These are phyloP conservation scores for Cyberlindnera samutprakarnensis DNA, from an alignment of 805 yeast genomes.

Conservation along the genomic window DNA sequence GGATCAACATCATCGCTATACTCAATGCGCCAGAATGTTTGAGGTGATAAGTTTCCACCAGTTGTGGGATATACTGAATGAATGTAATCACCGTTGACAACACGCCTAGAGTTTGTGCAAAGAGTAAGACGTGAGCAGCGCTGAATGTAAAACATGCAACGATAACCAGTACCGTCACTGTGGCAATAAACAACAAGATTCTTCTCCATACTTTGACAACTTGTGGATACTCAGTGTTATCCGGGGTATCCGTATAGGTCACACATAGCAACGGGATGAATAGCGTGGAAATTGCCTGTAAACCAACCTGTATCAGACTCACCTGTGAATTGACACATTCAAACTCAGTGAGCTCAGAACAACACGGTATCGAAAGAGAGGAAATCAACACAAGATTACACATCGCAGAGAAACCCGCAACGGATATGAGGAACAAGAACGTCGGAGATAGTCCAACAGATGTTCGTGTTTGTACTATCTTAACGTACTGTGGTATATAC, in stretches of 20 bases:
- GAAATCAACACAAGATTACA: slow-evolving; percentile 60
- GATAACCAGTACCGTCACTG: slow-evolving; percentile 28
- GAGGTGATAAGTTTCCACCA: slow-evolving; percentile 56
- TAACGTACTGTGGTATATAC: slow-evolving; percentile 68
- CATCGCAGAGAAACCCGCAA: slow-evolving; percentile 61
- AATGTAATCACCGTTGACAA: slow-evolving; percentile 56
- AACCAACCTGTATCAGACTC: slow-evolving; percentile 58
- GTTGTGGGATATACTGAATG: slow-evolving; percentile 75
- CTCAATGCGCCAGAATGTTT: slow-evolving; percentile 79
- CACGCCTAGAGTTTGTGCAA: slow-evolving; percentile 59
- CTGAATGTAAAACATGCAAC: slow-evolving; percentile 21
- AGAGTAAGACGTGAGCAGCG: slow-evolving; percentile 20
- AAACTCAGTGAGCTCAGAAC: slow-evolving; percentile 37
- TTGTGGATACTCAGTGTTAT: slow-evolving; percentile 31
- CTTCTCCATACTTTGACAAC: slow-evolving; percentile 34
- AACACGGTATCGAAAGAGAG: slow-evolving; percentile 55
- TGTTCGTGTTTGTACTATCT: slow-evolving; percentile 48
- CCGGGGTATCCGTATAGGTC: slow-evolving; percentile 35
- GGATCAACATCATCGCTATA: slow-evolving; percentile 73
- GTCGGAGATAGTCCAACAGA: slow-evolving; percentile 76
- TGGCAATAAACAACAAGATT: slow-evolving; percentile 29
- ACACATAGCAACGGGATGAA: slow-evolving; percentile 51
- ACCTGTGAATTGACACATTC: slow-evolving; percentile 62
- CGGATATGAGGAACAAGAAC: slow-evolving; percentile 61
- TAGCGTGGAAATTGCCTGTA: slow-evolving; percentile 54